phyloP scores from a whole-genome alignment of 768 basidiomycete genomes.

The Suillus subalutaceus region DNA sequence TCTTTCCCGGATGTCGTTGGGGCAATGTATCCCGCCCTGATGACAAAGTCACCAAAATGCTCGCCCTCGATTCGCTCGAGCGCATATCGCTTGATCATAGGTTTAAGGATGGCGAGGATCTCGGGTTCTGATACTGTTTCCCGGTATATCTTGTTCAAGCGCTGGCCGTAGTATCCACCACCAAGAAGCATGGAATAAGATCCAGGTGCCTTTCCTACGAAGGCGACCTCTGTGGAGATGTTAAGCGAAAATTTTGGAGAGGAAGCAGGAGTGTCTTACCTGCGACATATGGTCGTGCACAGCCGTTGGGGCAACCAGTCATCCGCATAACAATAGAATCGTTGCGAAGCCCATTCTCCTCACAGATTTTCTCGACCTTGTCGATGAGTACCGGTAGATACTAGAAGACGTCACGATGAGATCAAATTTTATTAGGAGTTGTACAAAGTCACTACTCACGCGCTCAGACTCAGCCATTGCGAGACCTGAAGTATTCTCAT shows the following conservation, averaged over 20 bases:
- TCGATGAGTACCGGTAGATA: conserved; percentile 92
- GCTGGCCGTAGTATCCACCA: conserved; percentile 92
- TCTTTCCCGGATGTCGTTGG: conserved; percentile 80
- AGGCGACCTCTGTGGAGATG: conserved; percentile 75
- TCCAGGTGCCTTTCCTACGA: conserved; percentile 95
- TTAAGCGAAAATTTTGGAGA: conserved; percentile 7
- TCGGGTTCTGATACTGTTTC: conserved; percentile 90
- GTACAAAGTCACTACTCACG: conserved; percentile 37
- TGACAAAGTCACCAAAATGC: conserved; percentile 93
- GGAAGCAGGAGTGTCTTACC: conserved; percentile 44
- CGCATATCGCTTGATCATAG: conserved; percentile 96
- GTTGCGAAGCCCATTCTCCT: conserved; percentile 89
- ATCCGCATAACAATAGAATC: conserved; percentile 98
- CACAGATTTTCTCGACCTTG: conserved; percentile 94
- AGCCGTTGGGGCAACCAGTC: conserved; percentile 96
- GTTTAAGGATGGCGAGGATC: conserved; percentile 83
- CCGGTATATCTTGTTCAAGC: conserved; percentile 95
- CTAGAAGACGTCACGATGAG: conserved; percentile 49
- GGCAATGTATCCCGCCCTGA: conserved; percentile 89
- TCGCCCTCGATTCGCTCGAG: conserved; percentile 86
- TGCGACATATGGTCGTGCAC: conserved; percentile 91
- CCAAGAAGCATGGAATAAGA: conserved; percentile 94
- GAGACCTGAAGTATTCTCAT: conserved; percentile 42
- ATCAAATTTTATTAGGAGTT: conserved; percentile 5
- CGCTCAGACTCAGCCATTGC: conserved; percentile 83